A percentile compares a stretch with the other conserved stretches of the same genome.
These are phyloP conservation scores for Didymella pinodella DNA, from an alignment of 2,329 filamentous ascomycete genomes.

Conservation along the genomic window DNA sequence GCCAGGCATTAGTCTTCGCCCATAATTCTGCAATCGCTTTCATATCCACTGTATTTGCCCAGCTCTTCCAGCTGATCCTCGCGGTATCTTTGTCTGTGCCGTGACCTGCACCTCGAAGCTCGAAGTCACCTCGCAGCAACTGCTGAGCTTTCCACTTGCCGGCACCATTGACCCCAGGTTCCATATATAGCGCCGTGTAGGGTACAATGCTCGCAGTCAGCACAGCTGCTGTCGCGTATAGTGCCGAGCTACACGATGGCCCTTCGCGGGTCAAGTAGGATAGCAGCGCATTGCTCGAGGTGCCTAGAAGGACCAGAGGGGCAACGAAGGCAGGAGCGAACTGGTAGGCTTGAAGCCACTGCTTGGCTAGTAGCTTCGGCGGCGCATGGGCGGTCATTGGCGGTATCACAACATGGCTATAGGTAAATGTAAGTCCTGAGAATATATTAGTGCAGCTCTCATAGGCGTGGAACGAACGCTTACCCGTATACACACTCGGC, in stretches of 20 bases:
- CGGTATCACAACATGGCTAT: slow-evolving; percentile 49
- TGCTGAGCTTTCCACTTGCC: slow-evolving; percentile 51
- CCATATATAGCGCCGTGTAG: slow-evolving; percentile 51
- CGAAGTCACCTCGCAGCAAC: slow-evolving; percentile 39
- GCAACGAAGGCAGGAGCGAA: slow-evolving; percentile 49
- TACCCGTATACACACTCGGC: slow-evolving; percentile 39
- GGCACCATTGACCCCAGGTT: slow-evolving; percentile 51
- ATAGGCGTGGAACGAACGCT: background rate
- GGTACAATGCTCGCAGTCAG: slow-evolving; percentile 45
- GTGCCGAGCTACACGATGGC: slow-evolving; percentile 7
- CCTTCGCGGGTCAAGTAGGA: slow-evolving; percentile 24
- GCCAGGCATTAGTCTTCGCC: slow-evolving; percentile 30
- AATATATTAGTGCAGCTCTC: slow-evolving; percentile 1
- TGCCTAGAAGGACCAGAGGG: slow-evolving; percentile 46
- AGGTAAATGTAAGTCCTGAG: slow-evolving; percentile 42
- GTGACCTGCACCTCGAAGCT: slow-evolving; percentile 21
- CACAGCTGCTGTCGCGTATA: slow-evolving; percentile 40
- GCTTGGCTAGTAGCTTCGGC: slow-evolving; percentile 47
- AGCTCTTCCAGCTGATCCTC: slow-evolving; percentile 22
- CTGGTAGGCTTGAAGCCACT: slow-evolving; percentile 53
- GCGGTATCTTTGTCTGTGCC: slow-evolving; percentile 30
- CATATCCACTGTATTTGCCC: slow-evolving; percentile 34
- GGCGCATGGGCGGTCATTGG: slow-evolving; percentile 46
- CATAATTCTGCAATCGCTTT: slow-evolving; percentile 29
- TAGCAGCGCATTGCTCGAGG: slow-evolving; percentile 44